phyloP scores from a whole-genome alignment of 2,329 filamentous ascomycete species.

The Pseudocercospora ulei region DNA sequence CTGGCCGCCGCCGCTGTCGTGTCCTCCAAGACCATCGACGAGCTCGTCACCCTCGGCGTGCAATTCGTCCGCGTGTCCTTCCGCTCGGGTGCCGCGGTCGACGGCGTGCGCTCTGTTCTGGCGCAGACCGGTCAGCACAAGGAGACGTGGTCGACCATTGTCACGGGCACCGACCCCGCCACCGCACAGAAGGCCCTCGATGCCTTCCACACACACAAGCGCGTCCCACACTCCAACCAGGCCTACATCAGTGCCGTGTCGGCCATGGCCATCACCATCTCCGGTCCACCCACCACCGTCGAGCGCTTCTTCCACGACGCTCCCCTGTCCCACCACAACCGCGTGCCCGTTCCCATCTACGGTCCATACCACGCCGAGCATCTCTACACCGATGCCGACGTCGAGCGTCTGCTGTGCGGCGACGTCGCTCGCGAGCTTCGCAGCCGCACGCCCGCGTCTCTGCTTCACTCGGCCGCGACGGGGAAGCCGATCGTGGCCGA shows the following conservation, averaged over 20 bases:
- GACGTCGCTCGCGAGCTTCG: slow-evolving; percentile 37
- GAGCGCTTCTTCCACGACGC: slow-evolving; percentile 45
- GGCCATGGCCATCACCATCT: slow-evolving; percentile 51
- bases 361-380: slow-evolving; percentile 53
- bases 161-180: slow-evolving; percentile 48
- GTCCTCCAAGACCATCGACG: slow-evolving; percentile 52
- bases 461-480: slow-evolving; percentile 42
- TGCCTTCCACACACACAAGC: slow-evolving; percentile 50
- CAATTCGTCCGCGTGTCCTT: slow-evolving; percentile 59
- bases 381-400: slow-evolving; percentile 44
- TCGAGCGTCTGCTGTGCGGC: slow-evolving; percentile 44
- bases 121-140: slow-evolving; percentile 48
- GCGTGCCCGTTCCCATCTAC: slow-evolving; percentile 47
- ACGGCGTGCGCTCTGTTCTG: slow-evolving; percentile 38
- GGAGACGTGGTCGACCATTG: slow-evolving; percentile 58
- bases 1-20: slow-evolving; percentile 61
- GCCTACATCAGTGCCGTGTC: slow-evolving; percentile 53
- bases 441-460: slow-evolving; percentile 37
- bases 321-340: slow-evolving; percentile 44
- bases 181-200: slow-evolving; percentile 45
- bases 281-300: slow-evolving; percentile 48
- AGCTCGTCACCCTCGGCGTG: slow-evolving; percentile 53
- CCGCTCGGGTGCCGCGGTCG: slow-evolving; percentile 47
- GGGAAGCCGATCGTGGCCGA: slow-evolving; percentile 42
- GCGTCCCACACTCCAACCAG: slow-evolving; percentile 44